These are phyloP conservation scores for Calonectria fujianensis DNA, from an alignment of 2,329 filamentous ascomycete species.

Conservation along the genomic window DNA sequence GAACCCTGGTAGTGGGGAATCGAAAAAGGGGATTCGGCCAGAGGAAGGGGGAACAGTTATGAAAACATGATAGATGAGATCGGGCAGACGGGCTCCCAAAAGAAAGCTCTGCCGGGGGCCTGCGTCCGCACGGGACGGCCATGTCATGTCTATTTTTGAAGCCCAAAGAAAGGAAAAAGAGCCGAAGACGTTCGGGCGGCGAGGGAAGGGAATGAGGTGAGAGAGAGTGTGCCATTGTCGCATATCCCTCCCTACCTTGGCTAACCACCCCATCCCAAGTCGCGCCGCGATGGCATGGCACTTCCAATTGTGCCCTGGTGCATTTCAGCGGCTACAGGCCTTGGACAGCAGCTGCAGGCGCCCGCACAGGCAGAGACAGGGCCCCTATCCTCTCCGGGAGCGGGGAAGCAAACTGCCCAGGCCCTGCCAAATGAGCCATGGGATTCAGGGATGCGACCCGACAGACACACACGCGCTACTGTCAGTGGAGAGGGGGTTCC, in stretches of 20 bases:
- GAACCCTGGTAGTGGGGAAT: constrained; percentile 21
- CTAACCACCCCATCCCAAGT: constrained; percentile 10
- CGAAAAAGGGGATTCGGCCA: constrained; percentile 21
- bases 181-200: constrained; percentile 11
- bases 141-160: constrained; percentile 23
- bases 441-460: constrained; percentile 38
- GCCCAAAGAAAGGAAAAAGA: neutral
- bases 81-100: constrained; percentile 9
- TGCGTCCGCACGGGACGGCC: neutral
- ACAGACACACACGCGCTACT: constrained; percentile 31
- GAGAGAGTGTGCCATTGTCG: constrained; percentile 12
- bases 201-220: constrained; percentile 29
- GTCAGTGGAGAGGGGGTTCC: constrained; percentile 27
- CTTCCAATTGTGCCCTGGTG: constrained; percentile 26
- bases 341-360: constrained; percentile 15
- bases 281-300: constrained; percentile 29
- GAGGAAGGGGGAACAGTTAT: constrained; percentile 9
- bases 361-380: constrained; percentile 9
- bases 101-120: neutral
- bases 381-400: constrained; percentile 31
- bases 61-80: constrained; percentile 21
- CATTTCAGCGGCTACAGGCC: constrained; percentile 26
- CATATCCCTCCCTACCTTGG: constrained; percentile 28
- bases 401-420: constrained; percentile 37
- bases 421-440: constrained; percentile 29